phyloP scores from a whole-genome alignment of 2,329 filamentous ascomycete species.

The Talaromyces rugulosus region DNA sequence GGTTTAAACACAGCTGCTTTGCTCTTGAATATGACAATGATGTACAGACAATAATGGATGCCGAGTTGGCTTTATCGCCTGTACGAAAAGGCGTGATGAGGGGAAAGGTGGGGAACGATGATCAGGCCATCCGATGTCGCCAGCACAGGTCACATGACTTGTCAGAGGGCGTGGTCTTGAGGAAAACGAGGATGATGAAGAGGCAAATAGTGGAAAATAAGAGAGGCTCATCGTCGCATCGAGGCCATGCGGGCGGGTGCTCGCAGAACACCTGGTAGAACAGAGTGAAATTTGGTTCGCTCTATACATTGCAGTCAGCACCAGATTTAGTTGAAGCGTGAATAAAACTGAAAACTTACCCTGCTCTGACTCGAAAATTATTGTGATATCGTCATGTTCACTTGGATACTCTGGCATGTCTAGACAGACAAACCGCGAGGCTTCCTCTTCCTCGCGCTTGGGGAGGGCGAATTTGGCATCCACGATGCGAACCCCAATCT shows the following conservation, averaged over 20 bases:
- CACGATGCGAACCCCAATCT: conserved; percentile 71
- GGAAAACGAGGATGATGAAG: background rate
- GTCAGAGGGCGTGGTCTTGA: background rate
- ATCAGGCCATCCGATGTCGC: conserved; percentile 8
- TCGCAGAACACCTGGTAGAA: conserved; percentile 34
- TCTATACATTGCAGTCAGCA: conserved; percentile 22
- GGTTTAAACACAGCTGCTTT: background rate
- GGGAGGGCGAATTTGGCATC: conserved; percentile 90
- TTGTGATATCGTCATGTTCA: conserved; percentile 86
- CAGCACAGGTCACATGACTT: conserved; percentile 17
- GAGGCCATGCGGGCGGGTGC: conserved; percentile 39
- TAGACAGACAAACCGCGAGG: conserved; percentile 73
- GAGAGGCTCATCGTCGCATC: conserved; percentile 29
- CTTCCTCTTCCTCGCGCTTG: conserved; percentile 46
- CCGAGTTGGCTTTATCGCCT: background rate
- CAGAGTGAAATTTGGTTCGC: conserved; percentile 33
- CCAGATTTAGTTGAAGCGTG: background rate
- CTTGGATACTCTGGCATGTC: conserved; percentile 85
- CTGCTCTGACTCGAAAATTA: conserved; percentile 74
- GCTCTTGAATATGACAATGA: background rate
- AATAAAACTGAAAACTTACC: conserved; percentile 52
- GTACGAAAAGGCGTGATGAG: background rate
- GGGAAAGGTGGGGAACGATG: conserved; percentile 3
- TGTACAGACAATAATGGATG: background rate
- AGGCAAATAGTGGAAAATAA: background rate